phyloP scores from a whole-genome alignment of 1,284 basidiomycete genomes.

The Hypsizygus ulmarius region DNA sequence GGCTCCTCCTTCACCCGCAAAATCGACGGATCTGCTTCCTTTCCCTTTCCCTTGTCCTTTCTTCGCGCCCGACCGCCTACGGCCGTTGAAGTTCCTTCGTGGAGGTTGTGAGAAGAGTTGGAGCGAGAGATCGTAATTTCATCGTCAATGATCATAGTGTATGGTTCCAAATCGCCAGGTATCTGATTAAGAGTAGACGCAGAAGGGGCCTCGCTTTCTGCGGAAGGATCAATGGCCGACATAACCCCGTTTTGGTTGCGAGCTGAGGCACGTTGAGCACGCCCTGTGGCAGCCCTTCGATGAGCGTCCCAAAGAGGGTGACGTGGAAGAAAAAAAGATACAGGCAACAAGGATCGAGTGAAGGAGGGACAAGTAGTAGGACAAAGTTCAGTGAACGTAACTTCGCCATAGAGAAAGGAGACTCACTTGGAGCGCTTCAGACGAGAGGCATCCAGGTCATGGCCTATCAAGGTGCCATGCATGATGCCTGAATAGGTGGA shows the following conservation, averaged over 20 bases:
- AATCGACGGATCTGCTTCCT: slow-evolving; percentile 44
- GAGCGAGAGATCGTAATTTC: slow-evolving; percentile 56
- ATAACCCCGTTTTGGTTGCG: slow-evolving; percentile 55
- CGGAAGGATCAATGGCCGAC: slow-evolving; percentile 38
- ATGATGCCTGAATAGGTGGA: slow-evolving; percentile 75
- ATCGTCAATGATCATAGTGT: slow-evolving; percentile 41
- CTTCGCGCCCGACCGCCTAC: slow-evolving; percentile 36
- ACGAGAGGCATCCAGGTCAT: slow-evolving; percentile 61
- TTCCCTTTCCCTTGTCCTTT: slow-evolving; percentile 70
- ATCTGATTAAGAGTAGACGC: slow-evolving; percentile 39
- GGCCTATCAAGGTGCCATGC: slow-evolving; percentile 57
- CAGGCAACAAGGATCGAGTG: background rate
- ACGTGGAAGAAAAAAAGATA: slow-evolving; percentile 22
- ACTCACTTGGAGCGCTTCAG: slow-evolving; percentile 72
- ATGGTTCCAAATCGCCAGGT: slow-evolving; percentile 47
- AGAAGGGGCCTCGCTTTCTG: slow-evolving; percentile 33
- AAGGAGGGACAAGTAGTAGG: slow-evolving; percentile 8
- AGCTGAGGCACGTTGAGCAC: slow-evolving; percentile 73
- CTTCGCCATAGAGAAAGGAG: slow-evolving; percentile 20
- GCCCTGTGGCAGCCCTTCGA: slow-evolving; percentile 52
- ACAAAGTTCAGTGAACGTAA: slow-evolving; percentile 16
- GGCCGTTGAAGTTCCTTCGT: slow-evolving; percentile 36
- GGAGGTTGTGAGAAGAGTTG: slow-evolving; percentile 51
- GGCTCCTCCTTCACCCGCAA: slow-evolving; percentile 73
- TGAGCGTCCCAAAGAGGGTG: slow-evolving; percentile 15